Base-by-base conservation (phyloP, 345 rosid genomes). In the Limnanthes douglasii region DNA sequence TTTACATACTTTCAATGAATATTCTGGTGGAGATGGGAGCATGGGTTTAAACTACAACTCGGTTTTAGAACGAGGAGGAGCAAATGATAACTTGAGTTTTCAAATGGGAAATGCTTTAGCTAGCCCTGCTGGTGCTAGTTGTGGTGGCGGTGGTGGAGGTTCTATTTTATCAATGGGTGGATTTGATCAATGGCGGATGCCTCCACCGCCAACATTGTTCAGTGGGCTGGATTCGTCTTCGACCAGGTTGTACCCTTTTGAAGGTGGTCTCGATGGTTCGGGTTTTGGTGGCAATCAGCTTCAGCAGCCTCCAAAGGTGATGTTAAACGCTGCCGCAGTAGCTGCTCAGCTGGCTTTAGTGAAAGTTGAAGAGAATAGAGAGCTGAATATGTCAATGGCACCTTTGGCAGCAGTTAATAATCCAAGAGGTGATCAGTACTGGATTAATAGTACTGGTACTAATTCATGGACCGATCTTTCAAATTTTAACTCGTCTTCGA, bases 281-380 rank as follows among this genome's bases (percentile, higher is more conserved):
- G 37, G 56, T 26, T 56, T 48, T 11, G 47, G 62, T n/a, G n/a
- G n/a, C n/a, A n/a, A n/a, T n/a, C 56, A 16, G 51, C 26, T 43
- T 48, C 62, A 21, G 41, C 62, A 24, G 51, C 56, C 10, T n/a
- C n/a, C n/a, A n/a, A n/a, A n/a, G n/a, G n/a, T n/a, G n/a, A n/a
- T n/a, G n/a, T n/a, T n/a, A n/a, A 38, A 49, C 46, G 51, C 39
- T 50, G 34, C 62, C 38, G 32, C 57, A 23, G 32, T 46, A 3
- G 49, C 45, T 0, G 46, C 60, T 4, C 48, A 40, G 21, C 18
- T 54, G 42, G 43, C 49, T 55, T 48, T 55, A 2, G 56, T 57
- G 56, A 57, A 57, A 33, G 50, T 50, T 51, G 62, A 57, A 50
- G 57, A 57, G 22, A 50, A 55, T 57, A 57, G n/a, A n/a, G n/a